Evolutionary conservation across 306 rosid species (phyloP).

Genomic region (Begonia loranthoides): DNA sequence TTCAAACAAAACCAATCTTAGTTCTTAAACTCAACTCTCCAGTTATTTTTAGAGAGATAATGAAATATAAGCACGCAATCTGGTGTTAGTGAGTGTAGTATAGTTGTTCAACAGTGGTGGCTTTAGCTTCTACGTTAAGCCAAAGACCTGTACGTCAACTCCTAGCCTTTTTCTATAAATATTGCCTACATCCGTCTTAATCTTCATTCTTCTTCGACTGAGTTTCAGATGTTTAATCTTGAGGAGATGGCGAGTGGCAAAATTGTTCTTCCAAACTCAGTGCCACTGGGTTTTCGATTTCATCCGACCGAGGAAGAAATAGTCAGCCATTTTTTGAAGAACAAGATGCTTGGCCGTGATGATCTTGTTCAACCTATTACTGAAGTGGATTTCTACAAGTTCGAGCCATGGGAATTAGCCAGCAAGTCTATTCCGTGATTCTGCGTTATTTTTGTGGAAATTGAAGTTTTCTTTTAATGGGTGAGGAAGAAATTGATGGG

Average conservation of each 20-base stretch:
- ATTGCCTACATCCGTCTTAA: too few species aligned
- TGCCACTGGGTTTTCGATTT: slow-evolving; percentile 31
- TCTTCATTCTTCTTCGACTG: too few species aligned
- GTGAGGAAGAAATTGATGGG: not conserved
- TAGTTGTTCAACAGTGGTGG: too few species aligned
- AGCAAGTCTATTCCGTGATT: slow-evolving; percentile 12
- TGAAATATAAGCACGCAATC: too few species aligned
- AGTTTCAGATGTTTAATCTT: too few species aligned
- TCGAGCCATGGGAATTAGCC: slow-evolving; percentile 45
- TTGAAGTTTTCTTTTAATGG: not conserved
- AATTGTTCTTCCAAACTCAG: not conserved
- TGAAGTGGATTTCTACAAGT: slow-evolving; percentile 31
- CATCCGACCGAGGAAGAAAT: slow-evolving; percentile 62
- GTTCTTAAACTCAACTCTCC: too few species aligned
- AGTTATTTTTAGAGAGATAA: too few species aligned
- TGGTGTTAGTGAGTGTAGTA: too few species aligned
- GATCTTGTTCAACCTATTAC: slow-evolving; percentile 12
- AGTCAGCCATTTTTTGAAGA: slow-evolving; percentile 24
- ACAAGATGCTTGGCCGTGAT: slow-evolving; percentile 20
- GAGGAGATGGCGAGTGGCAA: too few species aligned
- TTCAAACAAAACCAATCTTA: too few species aligned
- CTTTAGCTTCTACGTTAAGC: not conserved
- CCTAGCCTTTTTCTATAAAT: not conserved
- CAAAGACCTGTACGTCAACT: slow-evolving; percentile 2
- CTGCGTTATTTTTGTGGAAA: not conserved